Evolutionary conservation across 768 basidiomycete genomes (phyloP).

Genomic region (Lactifluus rugatus): DNA sequence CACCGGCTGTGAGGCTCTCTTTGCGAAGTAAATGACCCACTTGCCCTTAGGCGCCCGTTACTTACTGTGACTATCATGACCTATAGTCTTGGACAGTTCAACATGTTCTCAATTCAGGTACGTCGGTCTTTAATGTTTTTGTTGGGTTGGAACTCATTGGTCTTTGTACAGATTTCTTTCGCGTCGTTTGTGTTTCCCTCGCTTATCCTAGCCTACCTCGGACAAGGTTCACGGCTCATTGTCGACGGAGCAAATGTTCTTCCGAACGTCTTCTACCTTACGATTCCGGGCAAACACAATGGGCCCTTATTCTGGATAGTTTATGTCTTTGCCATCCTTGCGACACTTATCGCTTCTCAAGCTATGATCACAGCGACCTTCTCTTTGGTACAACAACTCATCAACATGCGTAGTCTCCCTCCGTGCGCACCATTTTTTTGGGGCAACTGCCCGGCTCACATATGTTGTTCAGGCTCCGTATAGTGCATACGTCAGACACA

Average conservation of each 20-base stretch:
- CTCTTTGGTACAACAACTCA: conserved; percentile 52
- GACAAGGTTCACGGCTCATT: conserved; percentile 59
- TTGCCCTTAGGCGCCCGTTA: neutral
- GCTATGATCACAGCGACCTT: conserved; percentile 64
- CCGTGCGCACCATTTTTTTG: conserved; percentile 26
- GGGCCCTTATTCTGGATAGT: conserved; percentile 56
- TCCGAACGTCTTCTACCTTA: conserved; percentile 49
- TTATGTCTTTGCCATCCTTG: conserved; percentile 53
- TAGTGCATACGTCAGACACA: conserved; percentile 51
- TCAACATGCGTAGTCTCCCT: conserved; percentile 50
- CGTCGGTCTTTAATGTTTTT: conserved; percentile 1
- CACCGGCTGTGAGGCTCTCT: conserved; percentile 63
- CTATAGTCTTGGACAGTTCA: conserved; percentile 57
- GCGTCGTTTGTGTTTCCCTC: conserved; percentile 45
- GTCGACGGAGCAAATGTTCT: conserved; percentile 40
- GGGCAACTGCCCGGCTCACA: neutral
- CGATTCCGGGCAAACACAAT: conserved; percentile 48
- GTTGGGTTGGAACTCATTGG: neutral
- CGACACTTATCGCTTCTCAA: conserved; percentile 58
- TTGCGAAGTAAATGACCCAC: conserved; percentile 41
- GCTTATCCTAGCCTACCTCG: conserved; percentile 56
- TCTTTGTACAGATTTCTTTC: conserved; percentile 38
- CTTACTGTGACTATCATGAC: neutral
- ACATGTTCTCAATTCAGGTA: conserved; percentile 47
- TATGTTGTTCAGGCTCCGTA: conserved; percentile 32